Percentiles rank a stretch among this genome's conserved stretches.
phyloP scores from a whole-genome alignment of 208 protist genomes.

The Phytomonas sp. region DNA sequence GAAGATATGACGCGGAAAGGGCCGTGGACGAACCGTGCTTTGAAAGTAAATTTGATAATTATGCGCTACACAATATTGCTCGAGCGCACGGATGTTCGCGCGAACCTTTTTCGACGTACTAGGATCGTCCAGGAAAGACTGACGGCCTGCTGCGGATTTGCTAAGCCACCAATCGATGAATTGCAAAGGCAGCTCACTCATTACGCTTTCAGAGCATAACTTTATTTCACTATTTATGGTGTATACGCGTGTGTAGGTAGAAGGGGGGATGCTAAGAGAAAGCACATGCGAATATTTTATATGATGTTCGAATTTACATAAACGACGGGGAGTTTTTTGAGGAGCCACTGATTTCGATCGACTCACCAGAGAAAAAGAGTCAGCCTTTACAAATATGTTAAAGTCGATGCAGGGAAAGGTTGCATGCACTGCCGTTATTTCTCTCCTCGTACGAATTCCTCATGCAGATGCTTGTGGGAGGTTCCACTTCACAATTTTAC shows the following conservation, averaged over 20 bases:
- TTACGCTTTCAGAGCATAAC: constrained; percentile 1
- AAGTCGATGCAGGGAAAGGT: background rate
- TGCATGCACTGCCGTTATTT: background rate
- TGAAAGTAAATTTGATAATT: constrained; percentile 55
- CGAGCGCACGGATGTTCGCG: constrained; percentile 45
- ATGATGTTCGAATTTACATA: constrained; percentile 2
- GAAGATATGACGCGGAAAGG: constrained; percentile 16
- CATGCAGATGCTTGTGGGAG: background rate
- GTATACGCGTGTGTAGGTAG: background rate
- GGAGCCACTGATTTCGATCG: background rate
- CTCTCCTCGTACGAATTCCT: background rate
- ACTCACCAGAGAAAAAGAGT: background rate
- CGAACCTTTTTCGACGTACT: constrained; percentile 29
- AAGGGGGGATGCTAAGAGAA: constrained; percentile 1
- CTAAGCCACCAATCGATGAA: constrained; percentile 62
- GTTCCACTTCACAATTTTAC: constrained; percentile 2
- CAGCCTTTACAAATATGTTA: constrained; percentile 1
- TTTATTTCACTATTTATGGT: background rate
- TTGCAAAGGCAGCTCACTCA: background rate
- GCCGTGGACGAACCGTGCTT: constrained; percentile 23
- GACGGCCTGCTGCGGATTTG: constrained; percentile 47
- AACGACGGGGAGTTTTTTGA: background rate
- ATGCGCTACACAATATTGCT: constrained; percentile 39
- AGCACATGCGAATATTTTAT: background rate
- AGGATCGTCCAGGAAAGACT: constrained; percentile 35